Conservation (phyloP, 768 basidiomycete species). For the Trametes punicea region DNA sequence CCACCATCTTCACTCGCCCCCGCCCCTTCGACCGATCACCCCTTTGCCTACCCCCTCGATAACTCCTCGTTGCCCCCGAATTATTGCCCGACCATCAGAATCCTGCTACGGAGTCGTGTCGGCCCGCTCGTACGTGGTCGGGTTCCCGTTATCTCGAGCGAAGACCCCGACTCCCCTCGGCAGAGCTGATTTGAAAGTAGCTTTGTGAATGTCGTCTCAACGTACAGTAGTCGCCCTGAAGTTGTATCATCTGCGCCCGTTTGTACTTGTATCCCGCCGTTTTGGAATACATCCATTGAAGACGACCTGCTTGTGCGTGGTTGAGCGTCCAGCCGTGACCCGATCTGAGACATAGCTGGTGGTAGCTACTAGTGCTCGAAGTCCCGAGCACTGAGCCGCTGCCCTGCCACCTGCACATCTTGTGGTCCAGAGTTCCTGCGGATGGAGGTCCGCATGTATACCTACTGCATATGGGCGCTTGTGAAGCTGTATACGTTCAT, state of each 20-base stretch:
- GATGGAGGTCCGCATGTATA: too few species aligned
- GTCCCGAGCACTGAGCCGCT: too few species aligned
- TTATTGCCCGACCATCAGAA: neutral
- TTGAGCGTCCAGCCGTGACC: too few species aligned
- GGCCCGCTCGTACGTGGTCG: conserved; percentile 9
- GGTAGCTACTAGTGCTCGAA: too few species aligned
- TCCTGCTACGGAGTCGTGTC: neutral
- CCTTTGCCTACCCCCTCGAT: neutral
- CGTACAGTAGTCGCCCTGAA: neutral
- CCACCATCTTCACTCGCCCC: neutral
- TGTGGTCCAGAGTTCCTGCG: too few species aligned
- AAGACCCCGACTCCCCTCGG: too few species aligned
- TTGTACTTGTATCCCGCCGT: conserved; percentile 9
- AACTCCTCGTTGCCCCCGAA: neutral
- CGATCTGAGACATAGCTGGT: too few species aligned
- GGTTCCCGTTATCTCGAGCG: conserved; percentile 7
- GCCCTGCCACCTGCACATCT: too few species aligned
- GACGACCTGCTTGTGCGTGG: neutral
- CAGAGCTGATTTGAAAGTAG: neutral
- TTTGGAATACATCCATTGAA: conserved; percentile 3
- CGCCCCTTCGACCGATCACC: neutral
- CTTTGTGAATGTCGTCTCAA: neutral
- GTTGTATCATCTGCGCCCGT: conserved; percentile 1
- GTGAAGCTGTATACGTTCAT: too few species aligned
- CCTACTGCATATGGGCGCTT: too few species aligned